Base-by-base conservation (phyloP, 2,329 filamentous ascomycete genomes). In the Xylariaceae sp. region DNA sequence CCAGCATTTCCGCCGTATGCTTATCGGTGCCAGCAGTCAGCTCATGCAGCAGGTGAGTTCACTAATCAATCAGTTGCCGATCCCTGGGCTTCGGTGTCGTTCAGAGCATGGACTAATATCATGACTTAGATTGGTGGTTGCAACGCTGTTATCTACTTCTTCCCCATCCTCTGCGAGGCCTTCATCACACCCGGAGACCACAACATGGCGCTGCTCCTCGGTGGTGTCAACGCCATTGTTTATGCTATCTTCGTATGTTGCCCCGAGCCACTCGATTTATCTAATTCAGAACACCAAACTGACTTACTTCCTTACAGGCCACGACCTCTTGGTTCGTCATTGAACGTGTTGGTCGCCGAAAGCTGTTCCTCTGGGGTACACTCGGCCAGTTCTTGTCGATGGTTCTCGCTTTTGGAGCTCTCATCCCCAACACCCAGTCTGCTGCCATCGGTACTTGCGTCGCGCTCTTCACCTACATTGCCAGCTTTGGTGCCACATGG, bases 401-500 rank as follows among this genome's bases (percentile, higher is more conserved):
- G 80, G 75, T 88, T 69, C 72, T 87, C 18, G 77, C 79, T 1
- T 89, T 89, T 65, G 83, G 79, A 0, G 76, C 78, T 35, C 83
- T 90, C 62, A 84, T 90, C n/a, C 88, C 88, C 49, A 83, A 84
- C 0, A 80, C 79, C 1, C 78, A 77, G 0, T 73, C 83, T 0
- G 77, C 85, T 5, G 84, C 85, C 2, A 89, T 88, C 69, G 87
- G 87, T 39, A 84, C 87, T 0, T 85, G 85, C 1, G 84, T 87
- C 2, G 86, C 85, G 58, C 73, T 89, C 10, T 89, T 89, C 73
- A 80, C 84, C 2, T 89, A 88, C 73, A 88, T 88, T 67, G 83
- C 84, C 3, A 85, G 84, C 57, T 88, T 88, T 63, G 86, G 85
- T 39, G 84, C 85, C 0, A 85, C 83, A 0, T 87, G 83, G 80